These are phyloP conservation scores for Suillus hirtellus DNA, from an alignment of 768 basidiomycete genomes.

Conservation along the genomic window DNA sequence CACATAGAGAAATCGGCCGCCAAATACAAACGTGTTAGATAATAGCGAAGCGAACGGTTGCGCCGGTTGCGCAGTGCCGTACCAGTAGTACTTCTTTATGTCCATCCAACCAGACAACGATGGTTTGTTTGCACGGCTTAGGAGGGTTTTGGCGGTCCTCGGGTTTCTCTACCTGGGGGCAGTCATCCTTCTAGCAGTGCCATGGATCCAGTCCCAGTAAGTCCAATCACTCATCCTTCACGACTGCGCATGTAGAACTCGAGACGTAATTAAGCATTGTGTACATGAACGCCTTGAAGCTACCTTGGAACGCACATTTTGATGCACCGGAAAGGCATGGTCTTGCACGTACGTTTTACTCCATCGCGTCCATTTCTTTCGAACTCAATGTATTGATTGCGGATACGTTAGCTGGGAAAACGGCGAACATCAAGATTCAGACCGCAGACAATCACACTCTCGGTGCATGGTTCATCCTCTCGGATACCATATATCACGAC, in stretches of 20 bases:
- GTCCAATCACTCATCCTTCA: slow-evolving; percentile 27
- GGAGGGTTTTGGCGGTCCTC: slow-evolving; percentile 38
- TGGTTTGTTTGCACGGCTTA: slow-evolving; percentile 28
- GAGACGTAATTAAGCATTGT: slow-evolving; percentile 40
- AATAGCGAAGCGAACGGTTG: too few relatives aligned
- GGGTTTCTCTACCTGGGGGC: slow-evolving; percentile 55
- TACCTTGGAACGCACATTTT: slow-evolving; percentile 66
- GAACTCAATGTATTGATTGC: not conserved
- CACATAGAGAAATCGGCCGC: not conserved
- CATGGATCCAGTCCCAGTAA: slow-evolving; percentile 70
- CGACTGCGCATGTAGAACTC: slow-evolving; percentile 20
- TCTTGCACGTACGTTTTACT: slow-evolving; percentile 63
- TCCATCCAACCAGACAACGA: not conserved
- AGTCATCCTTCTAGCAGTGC: slow-evolving; percentile 56
- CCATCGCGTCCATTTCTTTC: not conserved
- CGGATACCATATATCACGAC: slow-evolving; percentile 61
- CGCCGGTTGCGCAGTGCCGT: too few relatives aligned
- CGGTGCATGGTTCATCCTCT: slow-evolving; percentile 85
- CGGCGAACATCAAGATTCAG: slow-evolving; percentile 64
- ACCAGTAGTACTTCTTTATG: not conserved
- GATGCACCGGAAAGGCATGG: slow-evolving; percentile 76
- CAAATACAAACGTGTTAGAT: too few relatives aligned
- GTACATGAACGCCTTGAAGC: slow-evolving; percentile 66
- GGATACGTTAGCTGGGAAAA: slow-evolving; percentile 63
- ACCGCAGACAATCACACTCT: slow-evolving; percentile 78